These are phyloP conservation scores for Colletotrichum higginsianum DNA, from an alignment of 2,329 filamentous ascomycete genomes.

Conservation along the genomic window DNA sequence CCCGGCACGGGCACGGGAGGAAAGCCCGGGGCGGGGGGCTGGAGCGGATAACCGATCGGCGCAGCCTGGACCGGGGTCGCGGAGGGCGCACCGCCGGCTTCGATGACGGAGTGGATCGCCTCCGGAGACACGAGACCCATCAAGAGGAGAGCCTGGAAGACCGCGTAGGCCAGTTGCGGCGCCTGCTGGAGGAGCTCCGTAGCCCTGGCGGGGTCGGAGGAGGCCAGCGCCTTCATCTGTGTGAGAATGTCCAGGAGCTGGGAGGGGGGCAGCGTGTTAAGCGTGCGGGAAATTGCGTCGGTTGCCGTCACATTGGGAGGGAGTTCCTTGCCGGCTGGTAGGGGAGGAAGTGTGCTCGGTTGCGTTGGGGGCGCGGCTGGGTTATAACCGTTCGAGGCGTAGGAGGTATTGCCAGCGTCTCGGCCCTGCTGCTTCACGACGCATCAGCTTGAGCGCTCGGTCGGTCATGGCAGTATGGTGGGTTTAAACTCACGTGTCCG, in stretches of 20 bases:
- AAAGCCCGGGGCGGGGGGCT: conserved; percentile 51
- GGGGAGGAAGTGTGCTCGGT: conserved; percentile 77
- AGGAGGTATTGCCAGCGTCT: conserved; percentile 34
- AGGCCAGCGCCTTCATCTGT: conserved; percentile 94
- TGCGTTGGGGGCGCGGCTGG: conserved; percentile 44
- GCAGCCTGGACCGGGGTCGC: conserved; percentile 45
- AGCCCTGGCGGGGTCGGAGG: conserved; percentile 84
- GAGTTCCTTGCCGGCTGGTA: conserved; percentile 88
- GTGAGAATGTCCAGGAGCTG: conserved; percentile 94
- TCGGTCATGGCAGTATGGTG: too few relatives aligned
- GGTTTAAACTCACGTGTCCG: conserved; percentile 31
- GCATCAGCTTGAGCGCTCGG: neutral
- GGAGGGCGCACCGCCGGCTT: conserved; percentile 64
- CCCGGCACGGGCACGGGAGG: conserved; percentile 50
- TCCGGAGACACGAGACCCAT: conserved; percentile 93
- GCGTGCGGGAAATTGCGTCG: conserved; percentile 92
- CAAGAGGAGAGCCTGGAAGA: conserved; percentile 93
- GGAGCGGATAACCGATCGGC: conserved; percentile 43
- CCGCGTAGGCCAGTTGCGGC: conserved; percentile 92
- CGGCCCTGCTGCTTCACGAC: conserved; percentile 25
- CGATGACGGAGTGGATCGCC: conserved; percentile 85
- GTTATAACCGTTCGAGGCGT: conserved; percentile 53
- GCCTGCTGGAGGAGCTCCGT: conserved; percentile 90
- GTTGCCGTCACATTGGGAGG: conserved; percentile 86
- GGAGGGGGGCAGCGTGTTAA: conserved; percentile 86